Conservation (phyloP, 2,329 filamentous ascomycete genomes). For the Ascochyta fabae region DNA sequence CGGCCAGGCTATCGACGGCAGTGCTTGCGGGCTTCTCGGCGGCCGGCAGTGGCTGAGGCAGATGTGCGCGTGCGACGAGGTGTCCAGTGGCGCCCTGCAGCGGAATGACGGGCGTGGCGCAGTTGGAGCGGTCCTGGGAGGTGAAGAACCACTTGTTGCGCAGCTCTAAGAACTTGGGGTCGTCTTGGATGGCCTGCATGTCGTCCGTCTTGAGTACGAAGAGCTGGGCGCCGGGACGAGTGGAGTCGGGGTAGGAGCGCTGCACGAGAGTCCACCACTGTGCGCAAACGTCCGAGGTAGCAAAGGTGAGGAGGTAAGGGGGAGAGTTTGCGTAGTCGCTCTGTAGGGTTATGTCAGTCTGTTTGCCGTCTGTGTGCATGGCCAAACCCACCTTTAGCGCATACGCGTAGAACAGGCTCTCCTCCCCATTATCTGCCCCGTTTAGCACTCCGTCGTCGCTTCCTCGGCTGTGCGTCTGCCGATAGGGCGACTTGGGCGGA, state of each 20-base stretch:
- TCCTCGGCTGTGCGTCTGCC: conserved; percentile 17
- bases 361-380: background rate
- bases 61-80: conserved; percentile 17
- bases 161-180: conserved; percentile 37
- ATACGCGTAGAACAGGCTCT: conserved; percentile 45
- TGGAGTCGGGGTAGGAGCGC: conserved; percentile 38
- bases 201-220: conserved; percentile 46
- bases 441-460: conserved; percentile 4
- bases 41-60: conserved; percentile 5
- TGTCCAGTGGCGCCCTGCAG: conserved; percentile 38
- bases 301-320: conserved; percentile 45
- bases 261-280: conserved; percentile 47
- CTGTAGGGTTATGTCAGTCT: conserved; percentile 25
- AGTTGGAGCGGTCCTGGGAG: conserved; percentile 30
- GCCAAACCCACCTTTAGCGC: conserved; percentile 38
- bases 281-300: conserved; percentile 37
- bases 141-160: conserved; percentile 46
- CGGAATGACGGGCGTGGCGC: conserved; percentile 35
- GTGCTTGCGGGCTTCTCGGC: conserved; percentile 18
- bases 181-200: conserved; percentile 43
- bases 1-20: conserved; percentile 33
- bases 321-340: conserved; percentile 41
- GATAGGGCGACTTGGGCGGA: conserved; percentile 26
- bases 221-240: conserved; percentile 41
- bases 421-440: conserved; percentile 19